phyloP scores from a whole-genome alignment of 257 asterid species.

The Catharanthus roseus region DNA sequence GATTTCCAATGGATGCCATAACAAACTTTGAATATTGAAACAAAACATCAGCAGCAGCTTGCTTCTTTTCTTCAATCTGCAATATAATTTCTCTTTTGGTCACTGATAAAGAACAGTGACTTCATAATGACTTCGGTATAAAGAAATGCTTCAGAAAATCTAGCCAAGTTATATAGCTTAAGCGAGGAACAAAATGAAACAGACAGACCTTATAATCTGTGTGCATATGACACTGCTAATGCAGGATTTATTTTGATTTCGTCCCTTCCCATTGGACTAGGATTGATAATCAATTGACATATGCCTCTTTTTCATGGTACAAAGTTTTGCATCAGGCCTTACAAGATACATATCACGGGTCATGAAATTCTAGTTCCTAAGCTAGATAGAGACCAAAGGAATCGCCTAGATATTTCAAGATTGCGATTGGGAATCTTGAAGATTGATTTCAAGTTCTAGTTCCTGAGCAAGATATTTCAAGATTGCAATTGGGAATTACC shows the following conservation, averaged over 20 bases:
- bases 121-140: background rate
- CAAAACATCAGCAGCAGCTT: conserved; percentile 94
- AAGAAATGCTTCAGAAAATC: background rate
- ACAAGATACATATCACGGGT: background rate
- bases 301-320: background rate
- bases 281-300: background rate
- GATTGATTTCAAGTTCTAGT: background rate
- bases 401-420: background rate
- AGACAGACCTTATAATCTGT: too few relatives aligned
- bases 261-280: background rate
- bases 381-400: background rate
- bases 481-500: background rate
- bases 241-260: background rate
- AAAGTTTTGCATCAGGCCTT: background rate
- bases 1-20: conserved; percentile 76
- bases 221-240: background rate
- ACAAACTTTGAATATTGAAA: conserved; percentile 80
- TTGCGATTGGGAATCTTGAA: background rate
- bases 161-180: background rate
- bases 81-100: background rate
- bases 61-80: conserved; percentile 82
- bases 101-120: background rate
- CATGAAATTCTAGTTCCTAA: background rate
- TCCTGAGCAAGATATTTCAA: background rate
- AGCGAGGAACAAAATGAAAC: background rate